A percentile compares a stretch with the other conserved stretches of the same genome.
Evolutionary conservation across 2,329 filamentous ascomycete genomes (phyloP).

Genomic region (Cryoendolithus antarcticus): DNA sequence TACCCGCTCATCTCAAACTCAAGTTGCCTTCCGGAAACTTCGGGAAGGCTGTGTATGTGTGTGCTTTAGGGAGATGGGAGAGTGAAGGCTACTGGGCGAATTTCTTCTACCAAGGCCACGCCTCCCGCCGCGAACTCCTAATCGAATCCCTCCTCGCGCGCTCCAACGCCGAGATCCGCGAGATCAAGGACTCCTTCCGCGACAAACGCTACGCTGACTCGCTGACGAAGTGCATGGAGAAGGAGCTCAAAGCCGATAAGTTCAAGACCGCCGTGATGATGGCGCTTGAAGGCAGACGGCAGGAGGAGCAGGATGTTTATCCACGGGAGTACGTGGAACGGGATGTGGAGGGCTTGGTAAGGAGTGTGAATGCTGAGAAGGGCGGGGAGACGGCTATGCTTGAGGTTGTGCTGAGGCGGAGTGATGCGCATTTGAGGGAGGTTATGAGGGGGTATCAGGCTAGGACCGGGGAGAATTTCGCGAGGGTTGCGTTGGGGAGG

Average conservation of each 20-base stretch:
- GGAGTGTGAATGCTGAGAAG: constrained; percentile 55
- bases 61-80: constrained; percentile 81
- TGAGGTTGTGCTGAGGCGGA: constrained; percentile 65
- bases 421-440: constrained; percentile 69
- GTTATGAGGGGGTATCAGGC: constrained; percentile 66
- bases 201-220: constrained; percentile 86
- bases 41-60: constrained; percentile 84
- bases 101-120: constrained; percentile 89
- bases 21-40: constrained; percentile 52
- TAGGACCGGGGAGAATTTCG: constrained; percentile 67
- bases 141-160: constrained; percentile 90
- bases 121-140: constrained; percentile 71
- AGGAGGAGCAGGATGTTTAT: constrained; percentile 61
- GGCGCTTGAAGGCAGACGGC: constrained; percentile 68
- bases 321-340: constrained; percentile 45
- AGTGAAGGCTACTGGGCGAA: constrained; percentile 96
- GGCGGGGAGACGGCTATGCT: constrained; percentile 86
- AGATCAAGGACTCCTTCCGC: constrained; percentile 77
- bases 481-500: constrained; percentile 73
- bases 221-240: constrained; percentile 73
- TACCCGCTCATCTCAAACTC: constrained; percentile 75
- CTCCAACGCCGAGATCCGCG: constrained; percentile 70
- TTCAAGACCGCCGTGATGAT: constrained; percentile 81
- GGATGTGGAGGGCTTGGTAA: constrained; percentile 62
- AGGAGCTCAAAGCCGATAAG: constrained; percentile 88